Conservation (phyloP, 2,329 filamentous ascomycete genomes). For the Lecanicillium sp. region DNA sequence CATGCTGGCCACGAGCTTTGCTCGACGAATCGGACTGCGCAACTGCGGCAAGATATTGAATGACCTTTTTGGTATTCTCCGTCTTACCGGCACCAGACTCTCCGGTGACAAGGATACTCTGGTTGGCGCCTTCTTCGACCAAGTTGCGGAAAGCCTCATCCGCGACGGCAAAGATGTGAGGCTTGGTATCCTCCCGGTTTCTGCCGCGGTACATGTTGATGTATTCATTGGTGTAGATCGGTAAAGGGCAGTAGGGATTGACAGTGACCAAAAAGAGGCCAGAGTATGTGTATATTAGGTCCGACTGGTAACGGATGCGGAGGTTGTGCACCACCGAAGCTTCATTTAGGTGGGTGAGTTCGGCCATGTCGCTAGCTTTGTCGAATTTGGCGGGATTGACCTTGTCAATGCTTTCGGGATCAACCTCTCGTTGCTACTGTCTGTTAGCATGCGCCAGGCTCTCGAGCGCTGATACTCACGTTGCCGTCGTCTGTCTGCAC, state of each 20-base stretch:
- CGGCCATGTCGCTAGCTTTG: constrained; percentile 98
- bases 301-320: constrained; percentile 88
- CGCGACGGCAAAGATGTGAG: constrained; percentile 96
- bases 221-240: constrained; percentile 95
- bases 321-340: constrained; percentile 97
- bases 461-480: constrained; percentile 44
- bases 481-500: constrained; percentile 93
- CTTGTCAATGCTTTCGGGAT: constrained; percentile 86
- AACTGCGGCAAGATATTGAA: constrained; percentile 94
- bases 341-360: constrained; percentile 95
- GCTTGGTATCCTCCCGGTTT: constrained; percentile 86
- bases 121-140: constrained; percentile 90
- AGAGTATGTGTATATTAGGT: constrained; percentile 97
- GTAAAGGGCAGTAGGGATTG: constrained; percentile 90
- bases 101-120: constrained; percentile 95
- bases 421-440: constrained; percentile 74
- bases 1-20: constrained; percentile 57
- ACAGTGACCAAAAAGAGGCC: constrained; percentile 94
- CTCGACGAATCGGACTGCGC: constrained; percentile 72
- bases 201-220: constrained; percentile 96
- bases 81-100: constrained; percentile 98
- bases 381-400: constrained; percentile 99
- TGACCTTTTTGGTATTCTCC: constrained; percentile 99
- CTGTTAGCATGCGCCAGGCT: constrained; percentile 12
- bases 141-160: constrained; percentile 94